Conservation (phyloP, 257 asterid genomes). For the Anisodus tanguticus region DNA sequence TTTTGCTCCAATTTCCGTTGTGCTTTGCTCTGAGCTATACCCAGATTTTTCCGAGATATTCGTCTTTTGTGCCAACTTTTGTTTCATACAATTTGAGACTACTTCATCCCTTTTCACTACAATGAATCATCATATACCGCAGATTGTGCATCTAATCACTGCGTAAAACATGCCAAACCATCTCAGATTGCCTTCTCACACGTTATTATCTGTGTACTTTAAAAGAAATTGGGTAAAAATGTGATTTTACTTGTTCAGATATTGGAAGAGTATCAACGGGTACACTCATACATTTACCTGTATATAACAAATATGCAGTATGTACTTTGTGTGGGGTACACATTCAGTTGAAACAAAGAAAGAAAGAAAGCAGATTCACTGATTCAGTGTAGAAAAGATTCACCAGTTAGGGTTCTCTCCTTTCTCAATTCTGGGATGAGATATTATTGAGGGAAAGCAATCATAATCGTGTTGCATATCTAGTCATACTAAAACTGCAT, state of each 20-base stretch:
- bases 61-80: not conserved
- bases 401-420: conserved; percentile 9
- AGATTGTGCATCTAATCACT: conserved; percentile 13
- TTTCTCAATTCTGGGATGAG: conserved; percentile 25
- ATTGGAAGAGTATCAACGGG: not conserved
- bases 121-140: not conserved
- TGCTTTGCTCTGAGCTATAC: conserved; percentile 1
- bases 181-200: not conserved
- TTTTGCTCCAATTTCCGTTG: not conserved
- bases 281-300: not conserved
- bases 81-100: not conserved
- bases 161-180: not conserved
- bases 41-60: not conserved
- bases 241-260: not conserved
- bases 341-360: not conserved
- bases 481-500: not conserved
- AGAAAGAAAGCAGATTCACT: not conserved
- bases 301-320: not conserved
- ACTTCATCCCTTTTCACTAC: not conserved
- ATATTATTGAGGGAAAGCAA: not conserved
- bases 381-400: not conserved
- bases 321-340: not conserved
- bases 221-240: not conserved
- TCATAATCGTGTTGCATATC: conserved; percentile 2
- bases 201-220: not conserved